Base-by-base conservation (phyloP, 371 early-diverging fungal species). In the Mortierella sp. region DNA sequence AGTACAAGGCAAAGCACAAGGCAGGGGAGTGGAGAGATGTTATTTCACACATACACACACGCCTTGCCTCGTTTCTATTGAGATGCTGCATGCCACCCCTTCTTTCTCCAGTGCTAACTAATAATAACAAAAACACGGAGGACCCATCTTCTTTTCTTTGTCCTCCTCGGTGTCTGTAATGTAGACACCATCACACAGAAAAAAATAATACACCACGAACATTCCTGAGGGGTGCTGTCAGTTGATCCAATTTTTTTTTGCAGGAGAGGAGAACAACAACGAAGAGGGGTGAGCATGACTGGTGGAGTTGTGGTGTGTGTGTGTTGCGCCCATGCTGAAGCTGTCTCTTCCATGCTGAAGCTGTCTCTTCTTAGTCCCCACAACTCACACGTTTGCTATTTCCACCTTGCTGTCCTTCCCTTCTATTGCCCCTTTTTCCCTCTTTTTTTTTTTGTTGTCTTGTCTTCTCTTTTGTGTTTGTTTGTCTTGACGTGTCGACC, bases 221-320 rank as follows among this genome's bases (percentile, higher is more conserved):
- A 65, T 65, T 65, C 65, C 65, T 65, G 65, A 65, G 60, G 57
- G 28, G 13, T 21, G 7, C 38, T 60, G 65, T 65, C 65, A 65
- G 65, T 65, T 65, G 65, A 65, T 65, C 65, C 14, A 13, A 26
- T 58, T 63, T 31, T 31, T 28, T 63, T 60, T 65, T 65, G 68
- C 68, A 65, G 68, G 68, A 38, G 68, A 38, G 68, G 60, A 31
- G 60, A 4, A 4, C 26, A 21, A 8, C 2, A 21, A 24, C 34
- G 3, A 34, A 19, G 34, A 60, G 58, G 28, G 21, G 63, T 14
- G 28, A 19, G 34, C 24, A 38, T 9, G 28, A 58, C 28, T 38
- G 24, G 55, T 55, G 24, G 24, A 65, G 13, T 54, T 54, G 54
- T 48, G 11, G 50, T 50, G 47, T 50, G 16, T 50, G 50, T 16